Conservation (phyloP, 495 filamentous ascomycete genomes). For the Bryoglossum gracile region DNA sequence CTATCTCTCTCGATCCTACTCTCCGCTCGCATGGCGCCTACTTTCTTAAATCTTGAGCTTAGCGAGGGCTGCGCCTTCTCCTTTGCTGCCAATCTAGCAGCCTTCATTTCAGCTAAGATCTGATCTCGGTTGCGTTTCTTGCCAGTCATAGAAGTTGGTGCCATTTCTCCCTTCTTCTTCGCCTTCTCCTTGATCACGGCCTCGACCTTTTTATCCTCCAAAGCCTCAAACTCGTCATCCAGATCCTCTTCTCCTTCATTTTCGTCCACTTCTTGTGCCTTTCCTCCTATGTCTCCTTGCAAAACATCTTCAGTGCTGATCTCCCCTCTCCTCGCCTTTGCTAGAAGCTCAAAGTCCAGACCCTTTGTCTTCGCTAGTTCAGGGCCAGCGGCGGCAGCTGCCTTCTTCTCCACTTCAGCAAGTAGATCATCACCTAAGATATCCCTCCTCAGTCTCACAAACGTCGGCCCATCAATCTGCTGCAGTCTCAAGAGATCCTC, state of each 20-base stretch:
- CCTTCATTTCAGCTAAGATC: conserved; percentile 75
- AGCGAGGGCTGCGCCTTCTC: conserved; percentile 56
- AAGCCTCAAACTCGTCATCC: conserved; percentile 71
- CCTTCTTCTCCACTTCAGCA: conserved; percentile 68
- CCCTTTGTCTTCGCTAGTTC: conserved; percentile 79
- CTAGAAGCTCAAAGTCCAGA: conserved; percentile 74
- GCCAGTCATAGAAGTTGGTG: conserved; percentile 52
- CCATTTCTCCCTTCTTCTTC: conserved; percentile 73
- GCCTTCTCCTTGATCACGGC: conserved; percentile 49
- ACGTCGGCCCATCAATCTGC: conserved; percentile 69
- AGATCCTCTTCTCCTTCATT: conserved; percentile 42
- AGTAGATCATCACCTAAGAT: conserved; percentile 60
- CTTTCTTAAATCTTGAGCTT: conserved; percentile 74
- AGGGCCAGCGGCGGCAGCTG: too few relatives aligned
- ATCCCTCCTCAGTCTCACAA: conserved; percentile 62
- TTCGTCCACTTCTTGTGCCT: conserved; percentile 19
- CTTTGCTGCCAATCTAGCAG: conserved; percentile 51
- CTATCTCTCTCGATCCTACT: conserved; percentile 70
- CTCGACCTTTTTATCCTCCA: conserved; percentile 57
- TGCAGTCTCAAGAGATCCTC: conserved; percentile 77
- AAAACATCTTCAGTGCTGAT: conserved; percentile 46
- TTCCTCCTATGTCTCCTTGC: conserved; percentile 22
- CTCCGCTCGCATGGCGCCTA: conserved; percentile 52
- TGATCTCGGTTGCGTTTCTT: conserved; percentile 73
- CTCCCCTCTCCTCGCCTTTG: conserved; percentile 65